A percentile compares a stretch with the other conserved stretches of the same genome.
Evolutionary conservation across 2,329 filamentous ascomycete species (phyloP).

Genomic region (Talaromyces pinophilus): DNA sequence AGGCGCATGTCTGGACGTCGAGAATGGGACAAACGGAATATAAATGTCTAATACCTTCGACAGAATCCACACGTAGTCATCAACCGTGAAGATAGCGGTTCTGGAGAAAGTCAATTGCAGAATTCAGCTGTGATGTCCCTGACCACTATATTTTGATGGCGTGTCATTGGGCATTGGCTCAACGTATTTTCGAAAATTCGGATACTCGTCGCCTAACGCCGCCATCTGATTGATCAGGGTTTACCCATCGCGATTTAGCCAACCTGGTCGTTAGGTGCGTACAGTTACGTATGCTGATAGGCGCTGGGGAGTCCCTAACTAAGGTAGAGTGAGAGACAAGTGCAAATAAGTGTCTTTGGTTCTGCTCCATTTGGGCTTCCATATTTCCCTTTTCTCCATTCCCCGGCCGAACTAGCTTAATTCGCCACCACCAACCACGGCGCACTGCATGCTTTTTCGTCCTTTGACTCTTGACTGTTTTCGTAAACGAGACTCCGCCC

Average conservation of each 20-base stretch:
- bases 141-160: neutral
- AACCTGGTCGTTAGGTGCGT: neutral
- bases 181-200: neutral
- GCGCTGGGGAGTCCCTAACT: neutral
- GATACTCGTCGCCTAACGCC: conserved; percentile 9
- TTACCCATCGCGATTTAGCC: conserved; percentile 1
- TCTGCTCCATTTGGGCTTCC: neutral
- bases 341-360: neutral
- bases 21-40: neutral
- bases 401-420: conserved; percentile 9
- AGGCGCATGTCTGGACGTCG: conserved; percentile 1
- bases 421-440: conserved; percentile 21
- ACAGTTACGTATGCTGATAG: conserved; percentile 11
- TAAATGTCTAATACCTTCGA: conserved; percentile 2
- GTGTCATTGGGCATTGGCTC: conserved; percentile 4
- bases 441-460: neutral
- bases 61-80: neutral
- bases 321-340: neutral
- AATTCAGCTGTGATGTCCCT: conserved; percentile 17
- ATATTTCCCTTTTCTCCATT: neutral
- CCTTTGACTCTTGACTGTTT: neutral
- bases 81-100: neutral
- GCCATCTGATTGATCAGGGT: conserved; percentile 14
- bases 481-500: conserved; percentile 7
- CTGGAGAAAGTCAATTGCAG: conserved; percentile 15